Conservation (phyloP, 2,329 filamentous ascomycete species). For the Cytospora paraplurivora region DNA sequence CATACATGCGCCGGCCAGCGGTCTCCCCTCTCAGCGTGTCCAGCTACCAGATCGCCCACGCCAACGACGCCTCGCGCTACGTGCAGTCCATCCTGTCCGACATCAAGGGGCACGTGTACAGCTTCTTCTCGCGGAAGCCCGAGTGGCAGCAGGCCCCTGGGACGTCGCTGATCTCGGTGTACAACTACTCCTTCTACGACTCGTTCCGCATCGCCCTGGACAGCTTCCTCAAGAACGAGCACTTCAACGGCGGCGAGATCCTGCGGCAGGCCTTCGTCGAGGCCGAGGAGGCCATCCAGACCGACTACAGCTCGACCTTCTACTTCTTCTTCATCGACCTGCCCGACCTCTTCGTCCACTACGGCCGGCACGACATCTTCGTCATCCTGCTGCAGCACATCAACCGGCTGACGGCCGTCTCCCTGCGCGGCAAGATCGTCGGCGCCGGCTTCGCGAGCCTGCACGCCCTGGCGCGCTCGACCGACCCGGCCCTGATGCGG, state of each 20-base stretch:
- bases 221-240: conserved; percentile 29
- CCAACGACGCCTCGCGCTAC: conserved; percentile 22
- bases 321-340: conserved; percentile 31
- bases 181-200: conserved; percentile 30
- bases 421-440: conserved; percentile 25
- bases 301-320: conserved; percentile 29
- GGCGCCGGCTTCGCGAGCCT: conserved; percentile 28
- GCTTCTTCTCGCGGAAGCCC: conserved; percentile 28
- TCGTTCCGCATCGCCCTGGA: conserved; percentile 30
- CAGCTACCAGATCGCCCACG: conserved; percentile 23
- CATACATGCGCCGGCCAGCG: background rate
- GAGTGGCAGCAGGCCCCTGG: conserved; percentile 26
- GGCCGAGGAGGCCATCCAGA: conserved; percentile 30
- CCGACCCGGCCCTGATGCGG: conserved; percentile 21
- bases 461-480: conserved; percentile 26
- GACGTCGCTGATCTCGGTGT: conserved; percentile 27
- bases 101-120: conserved; percentile 29
- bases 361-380: conserved; percentile 29
- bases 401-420: conserved; percentile 28
- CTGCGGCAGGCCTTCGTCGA: conserved; percentile 30
- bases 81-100: conserved; percentile 29
- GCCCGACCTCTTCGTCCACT: conserved; percentile 29
- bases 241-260: conserved; percentile 28
- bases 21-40: conserved; percentile 12
- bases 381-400: conserved; percentile 29